These are phyloP conservation scores for Fusarium veterinarium DNA, from an alignment of 2,329 filamentous ascomycete species.

Conservation along the genomic window DNA sequence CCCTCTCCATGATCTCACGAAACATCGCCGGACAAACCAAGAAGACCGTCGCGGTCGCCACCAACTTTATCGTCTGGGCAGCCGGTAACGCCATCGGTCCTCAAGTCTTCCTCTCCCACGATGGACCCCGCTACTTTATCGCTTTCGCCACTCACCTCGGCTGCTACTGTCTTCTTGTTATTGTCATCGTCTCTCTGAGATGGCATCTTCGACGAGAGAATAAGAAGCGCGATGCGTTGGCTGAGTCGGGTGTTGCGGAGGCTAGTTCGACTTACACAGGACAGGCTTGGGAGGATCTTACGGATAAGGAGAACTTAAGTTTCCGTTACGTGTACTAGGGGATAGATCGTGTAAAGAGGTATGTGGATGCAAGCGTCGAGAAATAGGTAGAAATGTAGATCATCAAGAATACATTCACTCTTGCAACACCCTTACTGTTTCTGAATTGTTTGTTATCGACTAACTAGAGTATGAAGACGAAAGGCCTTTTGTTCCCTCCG, in stretches of 20 bases:
- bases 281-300: slow-evolving; percentile 72
- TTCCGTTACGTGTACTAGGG: slow-evolving; percentile 64
- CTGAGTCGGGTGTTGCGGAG: slow-evolving; percentile 54
- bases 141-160: slow-evolving; percentile 77
- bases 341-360: not conserved
- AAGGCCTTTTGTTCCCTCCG: not conserved
- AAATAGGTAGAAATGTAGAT: not conserved
- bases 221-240: slow-evolving; percentile 63
- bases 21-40: slow-evolving; percentile 81
- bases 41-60: slow-evolving; percentile 74
- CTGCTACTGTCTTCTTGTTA: slow-evolving; percentile 71
- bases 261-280: slow-evolving; percentile 48
- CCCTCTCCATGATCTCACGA: slow-evolving; percentile 74
- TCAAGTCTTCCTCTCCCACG: slow-evolving; percentile 25
- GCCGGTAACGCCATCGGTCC: slow-evolving; percentile 73
- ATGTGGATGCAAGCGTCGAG: rapidly evolving
- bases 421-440: not conserved
- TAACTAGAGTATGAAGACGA: not conserved
- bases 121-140: slow-evolving; percentile 71
- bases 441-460: not conserved
- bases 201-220: slow-evolving; percentile 70
- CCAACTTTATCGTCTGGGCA: slow-evolving; percentile 78
- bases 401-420: not conserved
- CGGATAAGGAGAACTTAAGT: slow-evolving; percentile 69
- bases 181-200: slow-evolving; percentile 67